Evolutionary conservation across 2,329 filamentous ascomycete species (phyloP), one percentile per base, ranked within the genome.

Genomic region (Pseudocercospora eumusae): DNA sequence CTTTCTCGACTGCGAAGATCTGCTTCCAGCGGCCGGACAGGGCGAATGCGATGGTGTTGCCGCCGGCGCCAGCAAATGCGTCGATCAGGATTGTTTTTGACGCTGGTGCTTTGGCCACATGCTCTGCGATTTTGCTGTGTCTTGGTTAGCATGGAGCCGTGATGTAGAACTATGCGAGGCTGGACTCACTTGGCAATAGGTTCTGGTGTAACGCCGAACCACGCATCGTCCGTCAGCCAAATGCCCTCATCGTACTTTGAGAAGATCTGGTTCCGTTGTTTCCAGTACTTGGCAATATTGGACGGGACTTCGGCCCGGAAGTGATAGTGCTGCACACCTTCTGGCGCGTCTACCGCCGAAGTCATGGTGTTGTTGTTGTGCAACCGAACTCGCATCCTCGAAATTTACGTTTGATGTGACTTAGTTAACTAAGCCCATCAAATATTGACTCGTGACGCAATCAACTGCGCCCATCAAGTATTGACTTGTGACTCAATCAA

Each of bases 151-250:
- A 11, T 13, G 23, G 44, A 7, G 13, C 15, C 18, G 11, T 33
- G 1, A 18, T 18, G 8, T 13, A 33, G 1, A 18, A 13, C 4
- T 13, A 33, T 25, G 36, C 28, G 63, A 74, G 20, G n/a, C 36
- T 18, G 73, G 68, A 78, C 82, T 71, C 80, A 95, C 91, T 83
- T 87, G 63, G 95, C 95, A 27, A 99, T 86, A 4, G 91, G 90
- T 75, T 99, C 93, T 13, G 95, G 93, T 0, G 96, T 99, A 7
- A 98, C 93, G 59, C 93, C 95, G 75, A 95, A 99, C 95, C 95
- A 99, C 58, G 92, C 90, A 77, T 93, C 89, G 74, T 96, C 88
- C 0, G 96, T 99, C 82, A 99, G 86, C 81, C 87, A 89, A 68
- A 99, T 84, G 59, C 92, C 93, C 62, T 93, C 84, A 74, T 97